Evolutionary conservation across 2,329 filamentous ascomycete genomes (phyloP), one percentile per base, ranked within the genome.

Genomic region (Talaromyces sp.): DNA sequence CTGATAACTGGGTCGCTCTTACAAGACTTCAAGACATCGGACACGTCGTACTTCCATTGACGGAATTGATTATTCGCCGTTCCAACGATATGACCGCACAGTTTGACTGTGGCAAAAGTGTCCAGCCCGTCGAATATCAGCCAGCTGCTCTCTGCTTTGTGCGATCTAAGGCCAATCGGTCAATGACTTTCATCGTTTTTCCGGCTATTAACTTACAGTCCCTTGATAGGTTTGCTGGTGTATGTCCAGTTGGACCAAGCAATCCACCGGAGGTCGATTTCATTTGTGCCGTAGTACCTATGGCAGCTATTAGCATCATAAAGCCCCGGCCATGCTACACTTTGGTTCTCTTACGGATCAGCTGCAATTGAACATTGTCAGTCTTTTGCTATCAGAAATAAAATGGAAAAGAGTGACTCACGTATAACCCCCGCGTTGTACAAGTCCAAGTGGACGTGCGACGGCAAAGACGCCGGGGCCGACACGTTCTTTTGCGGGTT

Each of bases 111-210:
- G 6, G 84, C 77, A 65, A 86, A 87, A 0, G 85, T 88, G 64
- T 88, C 85, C 2, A 88, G 75, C 7, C 85, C 85, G 60, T 88
- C 81, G 72, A 88, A 88, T 0, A 86, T 74, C 1, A 88, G 77
- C 76, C 80, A 87, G 3, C 80, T 84, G 8, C 72, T 75, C 7
- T 69, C 67, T 1, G 69, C 70, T 36, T 77, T 73, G 3, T 65
- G 70, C 4, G 62, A 64, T 15, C 73, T 72, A 51, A 11, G 9
- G 7, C n/a, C 51, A 19, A 10, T 13, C 33, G 8, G 54, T 68
- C 27, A 62, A 32, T 33, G 3, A 10, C n/a, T 3, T 32, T 8
- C 27, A 10, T 7, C 44, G 22, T 2, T 32, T 56, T n/a, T 52
- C 57, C 11, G 15, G 62, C 13, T 42, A 1, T n/a, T 17, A 33